These are phyloP conservation scores for Claviceps africana DNA, from an alignment of 2,329 filamentous ascomycete species.

Conservation along the genomic window DNA sequence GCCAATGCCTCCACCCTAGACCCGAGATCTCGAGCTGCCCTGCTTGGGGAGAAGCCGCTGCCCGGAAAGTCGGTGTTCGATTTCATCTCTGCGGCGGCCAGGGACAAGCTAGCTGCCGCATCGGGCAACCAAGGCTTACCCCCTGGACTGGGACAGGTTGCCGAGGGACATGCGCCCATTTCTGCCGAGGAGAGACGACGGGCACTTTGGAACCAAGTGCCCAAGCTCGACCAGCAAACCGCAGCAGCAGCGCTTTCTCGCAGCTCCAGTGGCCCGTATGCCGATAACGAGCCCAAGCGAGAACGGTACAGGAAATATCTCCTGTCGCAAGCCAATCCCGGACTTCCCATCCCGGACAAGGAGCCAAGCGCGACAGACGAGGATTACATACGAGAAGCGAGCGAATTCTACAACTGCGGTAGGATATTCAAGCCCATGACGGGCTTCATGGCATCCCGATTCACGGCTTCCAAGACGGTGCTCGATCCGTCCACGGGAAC, in stretches of 20 bases:
- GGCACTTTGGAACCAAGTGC: constrained; percentile 44
- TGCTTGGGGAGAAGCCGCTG: constrained; percentile 63
- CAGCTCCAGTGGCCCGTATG: constrained; percentile 58
- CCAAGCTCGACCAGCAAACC: constrained; percentile 50
- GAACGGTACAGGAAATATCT: constrained; percentile 71
- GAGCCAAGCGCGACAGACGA: constrained; percentile 36
- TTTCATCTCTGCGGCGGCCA: constrained; percentile 64
- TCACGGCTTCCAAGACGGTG: constrained; percentile 55
- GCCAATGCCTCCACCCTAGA: constrained; percentile 66
- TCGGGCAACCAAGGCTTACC: constrained; percentile 70
- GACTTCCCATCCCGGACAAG: constrained; percentile 35
- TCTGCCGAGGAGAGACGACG: constrained; percentile 49
- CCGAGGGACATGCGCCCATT: constrained; percentile 44
- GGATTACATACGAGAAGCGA: constrained; percentile 68
- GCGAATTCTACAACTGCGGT: constrained; percentile 54
- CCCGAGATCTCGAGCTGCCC: constrained; percentile 58
- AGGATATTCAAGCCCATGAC: constrained; percentile 81
- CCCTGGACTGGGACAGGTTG: constrained; percentile 60
- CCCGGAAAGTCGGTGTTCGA: constrained; percentile 95
- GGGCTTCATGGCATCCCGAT: constrained; percentile 83
- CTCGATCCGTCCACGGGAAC: constrained; percentile 13
- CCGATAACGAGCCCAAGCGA: constrained; percentile 66
- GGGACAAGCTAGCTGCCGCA: constrained; percentile 60
- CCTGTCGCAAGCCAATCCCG: constrained; percentile 48
- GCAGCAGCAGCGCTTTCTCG: constrained; percentile 56